Evolutionary conservation across 345 rosid genomes (phyloP), one percentile per base, ranked within the genome.

Genomic region (Raphanus sativus): DNA sequence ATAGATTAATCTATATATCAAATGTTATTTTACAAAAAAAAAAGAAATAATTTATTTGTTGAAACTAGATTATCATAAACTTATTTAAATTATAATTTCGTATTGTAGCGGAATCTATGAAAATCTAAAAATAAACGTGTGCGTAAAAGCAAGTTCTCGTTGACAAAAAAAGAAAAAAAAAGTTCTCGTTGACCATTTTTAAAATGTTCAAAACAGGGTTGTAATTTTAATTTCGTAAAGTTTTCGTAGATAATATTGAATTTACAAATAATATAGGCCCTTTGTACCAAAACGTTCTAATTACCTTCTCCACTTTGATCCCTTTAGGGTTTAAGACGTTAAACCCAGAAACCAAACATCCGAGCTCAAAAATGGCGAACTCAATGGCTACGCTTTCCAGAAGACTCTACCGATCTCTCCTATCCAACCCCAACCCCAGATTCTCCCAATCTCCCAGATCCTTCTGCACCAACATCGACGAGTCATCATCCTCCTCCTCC

Each of bases 281-380:
- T 58, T 15, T 45, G 4, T 75, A 56, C 68, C 72, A 64, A 80
- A 29, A 42, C 8, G 15, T 24, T 73, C 32, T 36, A 36, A 28
- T 10, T 0, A 59, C 28, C 34, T 67, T 62, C 75, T 69, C 72
- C 62, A 11, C 58, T 24, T 65, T 24, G 8, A 55, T 6, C 50
- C 4, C 45, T 74, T 69, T 69, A 80, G 79, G 83, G 79, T 75
- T 80, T 80, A 80, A 69, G 75, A 69, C 79, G 59, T 62, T 69
- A 74, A 80, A 80, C 79, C 83, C 75, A 69, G 54, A 79, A 69
- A 26, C 58, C n/a, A 13, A 12, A 28, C 21, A 21, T 21, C 21
- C 21, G 21, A 21, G 0, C 21, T 21, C 21, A 21, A 21, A 0
- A 21, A 21, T 21, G 21, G 1, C 21, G 21, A 21, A 21, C 1